Base-by-base conservation (phyloP, 192 early-diverging fungal species). In the Rhizophagus prolifer region DNA sequence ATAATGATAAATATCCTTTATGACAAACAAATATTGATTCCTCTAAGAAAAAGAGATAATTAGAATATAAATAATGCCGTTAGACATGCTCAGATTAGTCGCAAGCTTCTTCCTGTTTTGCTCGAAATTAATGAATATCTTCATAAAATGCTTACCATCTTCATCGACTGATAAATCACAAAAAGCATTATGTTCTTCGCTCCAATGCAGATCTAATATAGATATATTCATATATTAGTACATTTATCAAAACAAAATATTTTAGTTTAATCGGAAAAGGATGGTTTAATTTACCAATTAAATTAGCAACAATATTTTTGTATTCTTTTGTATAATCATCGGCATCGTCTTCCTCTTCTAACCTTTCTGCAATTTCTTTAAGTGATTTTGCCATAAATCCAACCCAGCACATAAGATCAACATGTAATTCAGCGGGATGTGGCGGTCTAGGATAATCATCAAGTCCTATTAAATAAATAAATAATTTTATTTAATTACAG, bases 371-470 rank as follows among this genome's bases (percentile, higher is more conserved):
- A 82, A 94, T 85, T 16, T 78, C 80, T 69, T 83, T 85, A 19
- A 95, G 82, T 30, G 85, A 79, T 4, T 82, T 82, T 16, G 87
- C 82, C 74, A 86, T 81, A 59, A 87, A 92, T 25, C 85, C 90
- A 73, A 95, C 88, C 95, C 95, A 96, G 1, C 89, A 91, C 1
- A 92, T 78, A 19, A 96, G 76, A 80, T 96, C 95, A 8, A 94
- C 83, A 81, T 92, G 96, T 77, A 92, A 82, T 76, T 95, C 94
- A 23, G 88, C 89, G 30, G 85, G 72, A 81, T 90, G 87, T 6
- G 95, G 94, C 23, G 87, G 90, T 44, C 97, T 88, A 28, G 97
- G 97, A 76, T 97, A 98, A 80, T 98, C 97, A 83, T 98, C 97
- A 44, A 98, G 80, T 9, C 96, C 88, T 86, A 46, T 41, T n/a